Evolutionary conservation across 148 eudicot species (phyloP), one percentile per base, ranked within the genome.

Genomic region (Camellia granthamiana): DNA sequence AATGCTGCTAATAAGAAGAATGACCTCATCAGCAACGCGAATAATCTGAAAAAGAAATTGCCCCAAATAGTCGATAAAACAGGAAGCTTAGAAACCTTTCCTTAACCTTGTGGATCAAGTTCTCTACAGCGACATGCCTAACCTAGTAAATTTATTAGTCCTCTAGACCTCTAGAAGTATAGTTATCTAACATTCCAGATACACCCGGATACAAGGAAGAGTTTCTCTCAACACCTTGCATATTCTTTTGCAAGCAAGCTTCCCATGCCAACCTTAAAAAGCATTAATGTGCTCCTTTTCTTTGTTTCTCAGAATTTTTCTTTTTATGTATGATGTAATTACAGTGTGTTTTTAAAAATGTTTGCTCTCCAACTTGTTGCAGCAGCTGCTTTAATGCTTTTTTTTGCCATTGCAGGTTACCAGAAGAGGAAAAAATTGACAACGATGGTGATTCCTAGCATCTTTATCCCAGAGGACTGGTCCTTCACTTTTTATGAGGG

Each of bases 401-500:
- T 10, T 42, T n/a, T 19, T 44, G 23, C 21, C 9, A 7, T 16
- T 67, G 69, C 88, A 92, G 99, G 98, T 59, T 89, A 85, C 60
- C 87, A 76, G 85, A 88, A 84, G 82, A 92, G 93, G 85, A 96
- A 90, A 77, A 93, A 96, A 84, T 84, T 96, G 85, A 90, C 95
- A 72, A 93, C 91, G 97, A 87, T 96, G 91, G 98, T 96, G 63
- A 93, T 96, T 72, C 99, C 99, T 21, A 96, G 99, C 87, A 96
- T 96, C 79, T 96, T 96, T 84, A 80, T 93, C 72, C 99, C 99
- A 65, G 99, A 96, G 87, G 97, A 96, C 83, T 96, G 99, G 99
- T 96, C 99, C 73, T 96, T 91, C 84, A 96, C 99, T 10, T 96
- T 96, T 79, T 96, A 93, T 81, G 99, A 96, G 86, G 99, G 99